A percentile compares a stretch with the other conserved stretches of the same genome.
phyloP scores from a whole-genome alignment of 1,139 yeast species.

The Taphrina flavorubra region DNA sequence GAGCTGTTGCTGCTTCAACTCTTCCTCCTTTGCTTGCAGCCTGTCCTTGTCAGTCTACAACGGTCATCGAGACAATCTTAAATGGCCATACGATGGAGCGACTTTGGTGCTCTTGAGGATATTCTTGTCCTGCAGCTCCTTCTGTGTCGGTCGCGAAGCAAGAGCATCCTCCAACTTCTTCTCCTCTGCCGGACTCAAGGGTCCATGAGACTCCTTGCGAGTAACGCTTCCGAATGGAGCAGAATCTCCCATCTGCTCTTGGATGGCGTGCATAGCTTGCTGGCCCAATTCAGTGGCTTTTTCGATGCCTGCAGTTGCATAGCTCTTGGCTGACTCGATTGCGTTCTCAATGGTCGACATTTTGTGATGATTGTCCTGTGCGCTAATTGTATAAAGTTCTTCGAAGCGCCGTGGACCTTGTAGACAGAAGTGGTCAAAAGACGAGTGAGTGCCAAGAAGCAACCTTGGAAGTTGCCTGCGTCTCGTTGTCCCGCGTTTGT shows the following conservation, averaged over 20 bases:
- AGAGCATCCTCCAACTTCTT: conserved; percentile 29
- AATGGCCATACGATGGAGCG: conserved; percentile 30
- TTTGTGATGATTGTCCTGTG: background rate
- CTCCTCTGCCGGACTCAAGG: conserved; percentile 30
- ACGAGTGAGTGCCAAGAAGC: background rate
- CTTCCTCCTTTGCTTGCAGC: conserved; percentile 35
- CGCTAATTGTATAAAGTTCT: background rate
- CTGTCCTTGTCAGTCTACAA: conserved; percentile 1
- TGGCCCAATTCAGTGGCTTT: conserved; percentile 25
- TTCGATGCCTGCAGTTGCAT: conserved; percentile 24
- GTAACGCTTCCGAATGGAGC: conserved; percentile 14
- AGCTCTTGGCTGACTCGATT: conserved; percentile 21
- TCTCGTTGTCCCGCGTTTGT: too few species aligned
- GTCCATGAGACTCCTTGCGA: conserved; percentile 22
- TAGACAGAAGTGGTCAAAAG: background rate
- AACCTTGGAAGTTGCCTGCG: too few species aligned
- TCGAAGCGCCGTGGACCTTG: background rate
- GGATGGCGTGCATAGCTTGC: conserved; percentile 21
- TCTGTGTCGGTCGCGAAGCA: conserved; percentile 34
- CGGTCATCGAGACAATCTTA: too few species aligned
- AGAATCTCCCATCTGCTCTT: conserved; percentile 25
- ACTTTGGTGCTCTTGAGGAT: conserved; percentile 33
- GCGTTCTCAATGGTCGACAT: conserved; percentile 23
- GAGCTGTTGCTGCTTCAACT: conserved; percentile 37
- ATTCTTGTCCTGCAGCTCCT: conserved; percentile 38